Evolutionary conservation across 2,329 filamentous ascomycete species (phyloP), one percentile per base, ranked within the genome.

Genomic region (Gremmenia infestans): DNA sequence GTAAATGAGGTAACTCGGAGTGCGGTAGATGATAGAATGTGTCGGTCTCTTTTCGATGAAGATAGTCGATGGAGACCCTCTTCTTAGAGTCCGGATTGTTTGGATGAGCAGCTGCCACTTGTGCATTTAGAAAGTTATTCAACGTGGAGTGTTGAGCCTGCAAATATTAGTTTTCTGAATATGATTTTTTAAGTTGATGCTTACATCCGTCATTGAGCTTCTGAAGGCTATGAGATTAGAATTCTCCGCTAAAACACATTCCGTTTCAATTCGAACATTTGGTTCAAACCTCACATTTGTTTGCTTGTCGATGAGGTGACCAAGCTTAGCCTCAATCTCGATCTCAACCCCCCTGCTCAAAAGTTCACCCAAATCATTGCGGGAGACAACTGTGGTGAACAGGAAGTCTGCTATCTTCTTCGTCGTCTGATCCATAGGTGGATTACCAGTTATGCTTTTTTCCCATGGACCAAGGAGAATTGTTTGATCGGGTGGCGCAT

Each of bases 271-370:
- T 5, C 83, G 82, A 9, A 92, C 73, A 9, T 80, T 75, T 25
- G 92, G 75, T n/a, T 28, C 25, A 28, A 28, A 28, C 25, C 90
- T 81, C 48, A 85, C 78, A 55, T 87, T 82, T 6, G 83, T 88
- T 58, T 86, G 81, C 67, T 83, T 85, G 70, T 90, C 86, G 55
- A 93, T 82, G 14, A 97, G 78, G 25, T 85, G 87, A 17, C 94
- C 94, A 48, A 97, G 78, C 72, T 97, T 97, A 9, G 91, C 94
- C 74, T 99, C 94, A 53, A 99, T 89, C 72, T 99, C 94, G 52
- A 97, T 85, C 58, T 90, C 81, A 14, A 91, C 86, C 6, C 83
- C 84, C 15, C 81, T 79, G 51, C 81, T 80, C 15, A 76, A 72
- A 19, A 88, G 81, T 63, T 88, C 83, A 35, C 79, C 79, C 39